phyloP scores from a whole-genome alignment of 2,329 filamentous ascomycete species.

The Colletotrichum sp. region DNA sequence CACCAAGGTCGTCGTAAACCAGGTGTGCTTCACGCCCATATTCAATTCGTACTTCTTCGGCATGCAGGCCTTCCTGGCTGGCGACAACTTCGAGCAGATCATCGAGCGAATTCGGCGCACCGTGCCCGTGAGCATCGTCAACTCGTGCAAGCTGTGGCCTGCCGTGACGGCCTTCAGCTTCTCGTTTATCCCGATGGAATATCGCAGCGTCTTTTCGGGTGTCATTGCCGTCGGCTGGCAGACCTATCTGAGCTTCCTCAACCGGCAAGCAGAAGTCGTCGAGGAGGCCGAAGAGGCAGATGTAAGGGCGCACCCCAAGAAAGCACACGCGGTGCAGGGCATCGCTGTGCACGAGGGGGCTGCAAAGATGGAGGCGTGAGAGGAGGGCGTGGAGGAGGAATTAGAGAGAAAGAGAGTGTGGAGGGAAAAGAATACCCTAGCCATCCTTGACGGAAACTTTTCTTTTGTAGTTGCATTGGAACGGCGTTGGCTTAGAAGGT shows the following conservation, averaged over 20 bases:
- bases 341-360: not conserved
- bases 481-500: conserved; percentile 7
- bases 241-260: conserved; percentile 85
- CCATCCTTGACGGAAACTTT: not conserved
- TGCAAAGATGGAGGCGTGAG: conserved; percentile 9
- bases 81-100: conserved; percentile 67
- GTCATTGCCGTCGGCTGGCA: conserved; percentile 89
- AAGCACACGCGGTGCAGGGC: conserved; percentile 3
- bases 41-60: conserved; percentile 88
- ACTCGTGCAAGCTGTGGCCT: conserved; percentile 89
- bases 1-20: conserved; percentile 82
- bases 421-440: not conserved
- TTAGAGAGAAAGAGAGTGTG: not conserved
- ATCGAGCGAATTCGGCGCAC: conserved; percentile 76
- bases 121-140: conserved; percentile 77
- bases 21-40: conserved; percentile 79
- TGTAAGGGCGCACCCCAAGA: not conserved
- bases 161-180: conserved; percentile 87
- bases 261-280: conserved; percentile 70
- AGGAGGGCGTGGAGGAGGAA: not conserved
- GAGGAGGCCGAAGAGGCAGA: conserved; percentile 14
- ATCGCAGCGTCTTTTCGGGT: conserved; percentile 80
- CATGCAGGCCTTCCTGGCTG: conserved; percentile 76
- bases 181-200: conserved; percentile 80
- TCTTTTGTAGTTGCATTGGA: conserved; percentile 12